Base-by-base conservation (phyloP, 352 stramenopile genomes). In the Phytopythium mirpurense region DNA sequence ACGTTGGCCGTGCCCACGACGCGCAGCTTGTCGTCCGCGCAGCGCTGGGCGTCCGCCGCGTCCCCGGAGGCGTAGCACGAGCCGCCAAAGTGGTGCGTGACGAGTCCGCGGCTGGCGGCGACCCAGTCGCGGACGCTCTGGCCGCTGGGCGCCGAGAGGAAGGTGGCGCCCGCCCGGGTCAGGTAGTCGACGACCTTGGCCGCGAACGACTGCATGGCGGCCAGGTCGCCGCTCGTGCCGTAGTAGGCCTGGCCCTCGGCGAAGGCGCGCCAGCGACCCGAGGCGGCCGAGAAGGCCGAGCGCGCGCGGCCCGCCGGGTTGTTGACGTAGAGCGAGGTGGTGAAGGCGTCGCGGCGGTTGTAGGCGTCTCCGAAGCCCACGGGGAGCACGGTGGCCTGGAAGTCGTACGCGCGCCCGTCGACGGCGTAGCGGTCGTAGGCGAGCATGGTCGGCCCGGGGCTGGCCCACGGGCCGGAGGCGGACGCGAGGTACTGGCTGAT, bases 1-100 rank as follows among this genome's bases (percentile, higher is more conserved):
- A 89, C 63, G 63, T 92, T 90, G 54, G 44, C 72, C 5, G 77
- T 88, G 23, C 78, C 81, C 15, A 88, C 26, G 7, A 91, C 74
- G 0, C 64, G 64, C 42, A 89, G 50, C 55, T 81, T 84, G 7
- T 76, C 60, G 32, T 88, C 81, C 0, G 76, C 78, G 31, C 76
- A 89, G 10, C 75, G 78, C 43, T 77, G 74, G 5, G 55, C 36
- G 41, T 81, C 74, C 9, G 40, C 40, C 0, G 60, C 27, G n/a
- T 88, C 69, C 0, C n/a, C 62, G 5, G 78, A 91, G 3, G 68
- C 60, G 61, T 88, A 88, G 71, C 81, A 89, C 51, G 63, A 83
- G 43, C 78, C 78, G 18, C 74, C 78, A 56, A 83, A 91, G 60
- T 91, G 80, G 54, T 88, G 62, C 11, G 73, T 72, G 19, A 70